Evolutionary conservation across 441 rosid genomes (phyloP), one percentile per base, ranked within the genome.

Genomic region (Erodium chrysanthum): DNA sequence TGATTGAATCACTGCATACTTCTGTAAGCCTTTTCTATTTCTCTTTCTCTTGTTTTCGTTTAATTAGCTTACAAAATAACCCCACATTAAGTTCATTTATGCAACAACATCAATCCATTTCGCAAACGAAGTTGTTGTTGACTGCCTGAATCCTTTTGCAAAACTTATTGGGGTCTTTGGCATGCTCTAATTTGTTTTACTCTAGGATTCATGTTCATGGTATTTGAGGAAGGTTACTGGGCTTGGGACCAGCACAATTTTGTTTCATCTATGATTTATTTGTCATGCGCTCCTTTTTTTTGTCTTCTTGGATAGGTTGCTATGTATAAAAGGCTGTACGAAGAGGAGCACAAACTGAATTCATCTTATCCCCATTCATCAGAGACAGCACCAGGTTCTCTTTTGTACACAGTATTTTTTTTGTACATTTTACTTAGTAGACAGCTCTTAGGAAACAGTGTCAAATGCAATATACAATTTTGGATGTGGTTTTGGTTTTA

Each of bases 1-100:
- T 95, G 98, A 92, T 92, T 66, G 97, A 92, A 84, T 91, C 98
- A 21, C 84, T 95, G 69, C 98, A 92, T 75, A 52, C 91, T 71
- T 90, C 99, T 69, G 99, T 95, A 79, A 80, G 84, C 65, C 54
- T 80, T 70, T 74, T 20, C 58, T 73, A 40, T 70, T 68, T 40
- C 61, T 63, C 63, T 63, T 65, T 65, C 20, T 9, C 42, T 37
- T 37, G 42, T 37, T 10, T 37, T 10, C 42, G 8, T 7, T 37
- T 37, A 10, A 37, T 37, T 37, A 37, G 42, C 8, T 37, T 37
- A 9, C 42, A 37, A 37, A 37, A 37, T 37, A 37, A 9, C 7
- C 42, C 42, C 12, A 11, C 8, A 11, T 37, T 37, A 37, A 37
- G 12, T 37, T 8, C 12, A 37, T 37, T 1, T 37, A 37, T 37